phyloP scores from a whole-genome alignment of 768 basidiomycete genomes.

The Coprinellus micaceus region DNA sequence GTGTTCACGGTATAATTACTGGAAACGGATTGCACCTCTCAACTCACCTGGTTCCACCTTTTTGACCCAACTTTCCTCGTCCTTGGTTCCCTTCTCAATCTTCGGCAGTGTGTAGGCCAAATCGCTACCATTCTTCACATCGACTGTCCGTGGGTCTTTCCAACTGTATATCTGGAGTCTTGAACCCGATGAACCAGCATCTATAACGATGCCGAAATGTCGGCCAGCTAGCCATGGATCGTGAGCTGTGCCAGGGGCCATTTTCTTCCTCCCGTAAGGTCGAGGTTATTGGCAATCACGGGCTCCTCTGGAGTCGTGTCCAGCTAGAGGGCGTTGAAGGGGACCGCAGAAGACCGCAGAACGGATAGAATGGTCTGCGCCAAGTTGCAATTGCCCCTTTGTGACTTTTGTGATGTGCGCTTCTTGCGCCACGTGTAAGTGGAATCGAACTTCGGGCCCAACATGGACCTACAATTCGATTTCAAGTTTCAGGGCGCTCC shows the following conservation, averaged over 20 bases:
- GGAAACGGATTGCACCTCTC: neutral
- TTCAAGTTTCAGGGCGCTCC: no score
- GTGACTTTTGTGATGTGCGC: no score
- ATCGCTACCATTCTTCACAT: conserved; percentile 48
- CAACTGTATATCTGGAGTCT: conserved; percentile 96
- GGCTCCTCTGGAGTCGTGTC: no score
- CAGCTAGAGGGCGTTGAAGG: no score
- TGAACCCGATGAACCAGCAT: conserved; percentile 97
- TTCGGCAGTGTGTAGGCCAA: conserved; percentile 63
- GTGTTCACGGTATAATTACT: neutral
- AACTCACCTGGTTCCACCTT: conserved; percentile 91
- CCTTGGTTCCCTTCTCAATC: conserved; percentile 87
- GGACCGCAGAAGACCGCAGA: no score
- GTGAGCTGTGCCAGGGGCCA: conserved; percentile 72
- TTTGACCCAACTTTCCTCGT: conserved; percentile 79
- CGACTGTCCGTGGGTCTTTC: conserved; percentile 67
- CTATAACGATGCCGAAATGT: conserved; percentile 91
- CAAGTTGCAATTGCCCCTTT: no score
- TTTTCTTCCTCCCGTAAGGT: conserved; percentile 19
- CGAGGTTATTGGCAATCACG: no score
- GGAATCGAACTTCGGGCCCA: no score
- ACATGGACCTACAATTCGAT: no score
- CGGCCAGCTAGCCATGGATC: conserved; percentile 77
- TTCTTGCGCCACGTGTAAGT: no score
- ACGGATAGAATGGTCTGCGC: no score